These are phyloP conservation scores for Rhynchospora pubera DNA, from an alignment of 176 grass and related monocot genomes.

Conservation along the genomic window DNA sequence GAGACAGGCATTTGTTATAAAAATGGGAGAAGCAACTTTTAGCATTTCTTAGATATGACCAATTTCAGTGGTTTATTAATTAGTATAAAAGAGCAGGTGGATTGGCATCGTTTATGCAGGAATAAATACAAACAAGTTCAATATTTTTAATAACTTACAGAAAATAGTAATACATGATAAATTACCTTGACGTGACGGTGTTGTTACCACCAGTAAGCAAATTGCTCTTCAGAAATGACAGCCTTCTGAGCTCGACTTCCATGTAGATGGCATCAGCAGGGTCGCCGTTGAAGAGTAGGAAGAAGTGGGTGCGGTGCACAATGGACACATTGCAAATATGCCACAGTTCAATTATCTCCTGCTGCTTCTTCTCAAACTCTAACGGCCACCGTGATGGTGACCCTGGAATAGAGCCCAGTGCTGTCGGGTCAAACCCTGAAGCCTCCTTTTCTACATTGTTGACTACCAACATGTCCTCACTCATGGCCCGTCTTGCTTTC, in stretches of 20 bases:
- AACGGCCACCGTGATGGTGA: conserved; percentile 38
- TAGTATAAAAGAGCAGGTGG: not conserved
- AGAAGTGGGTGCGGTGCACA: conserved; percentile 81
- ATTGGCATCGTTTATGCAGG: not conserved
- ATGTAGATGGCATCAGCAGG: conserved; percentile 72
- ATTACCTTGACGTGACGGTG: conserved; percentile 43
- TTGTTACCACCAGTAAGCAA: conserved; percentile 26
- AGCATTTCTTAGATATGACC: not conserved
- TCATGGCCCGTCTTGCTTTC: conserved; percentile 12
- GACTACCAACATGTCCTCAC: conserved; percentile 20
- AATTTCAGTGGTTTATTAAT: not conserved
- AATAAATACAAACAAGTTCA: not conserved
- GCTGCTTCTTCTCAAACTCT: conserved; percentile 62
- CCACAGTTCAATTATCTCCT: conserved; percentile 73
- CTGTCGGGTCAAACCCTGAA: not conserved
- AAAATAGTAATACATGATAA: not conserved
- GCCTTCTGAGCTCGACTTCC: conserved; percentile 72
- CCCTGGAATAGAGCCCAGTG: conserved; percentile 8
- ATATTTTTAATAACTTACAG: not conserved
- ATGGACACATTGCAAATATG: conserved; percentile 72
- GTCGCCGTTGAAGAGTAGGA: conserved; percentile 85
- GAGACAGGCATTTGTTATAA: not conserved
- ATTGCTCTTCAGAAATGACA: conserved; percentile 58
- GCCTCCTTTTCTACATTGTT: conserved; percentile 5
- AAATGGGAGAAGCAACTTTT: not conserved